These are phyloP conservation scores for Quercus mongolica DNA, from an alignment of 306 rosid species.

Conservation along the genomic window DNA sequence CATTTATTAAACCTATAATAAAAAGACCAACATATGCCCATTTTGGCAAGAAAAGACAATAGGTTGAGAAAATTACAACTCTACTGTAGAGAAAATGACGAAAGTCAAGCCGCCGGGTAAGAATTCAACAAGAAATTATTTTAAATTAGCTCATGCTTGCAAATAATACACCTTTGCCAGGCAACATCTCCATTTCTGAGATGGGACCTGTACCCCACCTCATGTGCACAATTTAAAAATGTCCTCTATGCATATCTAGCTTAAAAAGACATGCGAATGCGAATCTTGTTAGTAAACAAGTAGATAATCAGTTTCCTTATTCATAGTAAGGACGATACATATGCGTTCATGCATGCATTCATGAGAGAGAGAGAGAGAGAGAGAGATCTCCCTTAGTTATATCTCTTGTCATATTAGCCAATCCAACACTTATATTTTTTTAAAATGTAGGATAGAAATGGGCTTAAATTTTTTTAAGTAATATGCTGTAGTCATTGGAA, in stretches of 20 bases:
- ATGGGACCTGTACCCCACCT: not conserved
- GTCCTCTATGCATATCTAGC: no score
- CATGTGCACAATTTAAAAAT: no score
- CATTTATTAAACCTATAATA: no score
- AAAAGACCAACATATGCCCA: no score
- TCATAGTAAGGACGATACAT: no score
- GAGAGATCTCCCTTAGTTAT: not conserved
- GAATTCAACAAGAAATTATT: not conserved
- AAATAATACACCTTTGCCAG: not conserved
- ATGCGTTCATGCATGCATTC: not conserved
- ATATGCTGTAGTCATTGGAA: slow-evolving; percentile 29
- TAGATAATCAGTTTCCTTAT: not conserved
- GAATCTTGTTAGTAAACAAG: not conserved
- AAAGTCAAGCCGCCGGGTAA: slow-evolving; percentile 9
- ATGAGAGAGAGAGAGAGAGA: not conserved
- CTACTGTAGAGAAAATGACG: not conserved
- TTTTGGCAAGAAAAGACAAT: not conserved
- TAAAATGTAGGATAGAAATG: not conserved
- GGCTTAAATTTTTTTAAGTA: slow-evolving; percentile 1
- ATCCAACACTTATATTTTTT: not conserved
- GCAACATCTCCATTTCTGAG: not conserved
- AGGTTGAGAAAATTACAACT: not conserved
- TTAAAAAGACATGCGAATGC: no score
- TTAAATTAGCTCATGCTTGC: no score
- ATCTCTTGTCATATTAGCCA: not conserved